Evolutionary conservation across 306 rosid species (phyloP).

Genomic region (Senna siamea): DNA sequence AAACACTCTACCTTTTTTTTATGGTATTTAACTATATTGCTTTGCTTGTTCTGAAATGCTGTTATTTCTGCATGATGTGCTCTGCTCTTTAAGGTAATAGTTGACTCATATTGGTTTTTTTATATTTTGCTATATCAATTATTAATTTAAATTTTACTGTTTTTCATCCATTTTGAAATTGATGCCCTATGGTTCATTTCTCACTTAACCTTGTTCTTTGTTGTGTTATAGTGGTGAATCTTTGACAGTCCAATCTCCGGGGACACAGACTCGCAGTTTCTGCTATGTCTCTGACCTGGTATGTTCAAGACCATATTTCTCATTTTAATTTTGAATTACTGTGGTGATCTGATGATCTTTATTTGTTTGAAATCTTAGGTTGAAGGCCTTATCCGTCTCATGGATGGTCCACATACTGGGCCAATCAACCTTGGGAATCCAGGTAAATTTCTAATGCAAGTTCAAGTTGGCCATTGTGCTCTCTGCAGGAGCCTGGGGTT

Average conservation of each 20-base stretch:
- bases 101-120: too few relatives aligned
- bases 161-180: background rate
- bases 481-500: too few relatives aligned
- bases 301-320: background rate
- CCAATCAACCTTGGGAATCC: conserved; percentile 79
- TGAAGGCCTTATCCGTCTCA: conserved; percentile 67
- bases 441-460: conserved; percentile 36
- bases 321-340: background rate
- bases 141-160: background rate
- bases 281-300: conserved; percentile 74
- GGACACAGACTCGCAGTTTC: conserved; percentile 76
- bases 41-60: background rate
- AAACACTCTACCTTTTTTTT: conserved; percentile 33
- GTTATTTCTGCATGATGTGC: conserved; percentile 1
- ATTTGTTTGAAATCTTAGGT: conserved; percentile 46
- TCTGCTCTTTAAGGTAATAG: background rate
- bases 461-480: background rate
- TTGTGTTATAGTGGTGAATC: conserved; percentile 57
- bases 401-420: conserved; percentile 63
- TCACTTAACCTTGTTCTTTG: conserved; percentile 8
- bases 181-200: background rate
- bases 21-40: background rate
- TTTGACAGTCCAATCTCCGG: conserved; percentile 67
- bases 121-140: too few relatives aligned
- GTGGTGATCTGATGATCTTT: background rate